Evolutionary conservation across 1,284 basidiomycete genomes (phyloP), one percentile per base, ranked within the genome.

Genomic region (Ceratorhiza oryzae-sativae): DNA sequence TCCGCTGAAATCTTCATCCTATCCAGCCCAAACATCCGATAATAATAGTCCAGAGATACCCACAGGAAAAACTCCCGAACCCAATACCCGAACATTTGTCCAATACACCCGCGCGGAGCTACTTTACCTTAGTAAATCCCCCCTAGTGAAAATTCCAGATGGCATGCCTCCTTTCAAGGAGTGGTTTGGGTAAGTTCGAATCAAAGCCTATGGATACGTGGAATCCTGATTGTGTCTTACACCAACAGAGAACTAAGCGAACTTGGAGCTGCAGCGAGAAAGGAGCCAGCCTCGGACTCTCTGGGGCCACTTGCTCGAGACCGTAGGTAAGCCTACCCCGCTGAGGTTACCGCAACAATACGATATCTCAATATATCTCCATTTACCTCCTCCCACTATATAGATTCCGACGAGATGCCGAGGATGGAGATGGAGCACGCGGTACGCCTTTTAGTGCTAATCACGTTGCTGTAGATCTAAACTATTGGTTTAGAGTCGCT

Each of bases 101-200:
- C 84, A 87, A 75, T 94, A 93, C 80, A 84, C 87, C 77, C 87
- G 89, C 63, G 77, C 83, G 62, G 87, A 92, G 74, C 81, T 93
- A 59, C 85, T 95, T 68, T 80, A 83, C 72, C 84, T 94, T 39
- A 86, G 86, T 75, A 86, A 86, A 74, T 94, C 92, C n/a, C 88
- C 90, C n/a, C 81, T 95, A 39, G 90, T 95, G 34, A 83, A 85
- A 72, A 82, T 84, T 55, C 93, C 93, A 5, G 78, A 82, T 73
- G 86, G 85, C 75, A 94, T 95, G 93, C 92, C 92, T 61, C 81
- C 86, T 51, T 82, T 95, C 71, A 92, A 89, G 80, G 87, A 90
- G 56, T 95, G 93, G 93, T 95, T 93, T 81, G 93, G 93, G 92
- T 94, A 80, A 74, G 88, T 80, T n/a, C n/a, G n/a, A n/a, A n/a